Evolutionary conservation across 106 monocot species (phyloP), one percentile per base, ranked within the genome.

Genomic region (Dioscorea alata): DNA sequence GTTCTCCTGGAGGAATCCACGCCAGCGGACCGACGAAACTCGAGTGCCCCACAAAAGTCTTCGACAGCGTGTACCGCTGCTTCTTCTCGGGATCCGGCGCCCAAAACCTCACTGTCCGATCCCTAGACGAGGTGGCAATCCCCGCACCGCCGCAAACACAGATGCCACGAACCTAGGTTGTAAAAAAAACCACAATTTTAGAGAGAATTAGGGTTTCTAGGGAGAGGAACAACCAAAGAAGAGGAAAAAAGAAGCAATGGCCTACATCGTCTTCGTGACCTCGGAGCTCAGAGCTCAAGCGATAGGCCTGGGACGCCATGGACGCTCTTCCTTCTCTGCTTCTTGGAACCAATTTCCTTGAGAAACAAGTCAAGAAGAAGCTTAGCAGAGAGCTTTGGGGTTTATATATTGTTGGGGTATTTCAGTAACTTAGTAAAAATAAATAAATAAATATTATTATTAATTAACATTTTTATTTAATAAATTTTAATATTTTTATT

Each of bases 261-360:
- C 76, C 69, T 82, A 91, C 97, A 50, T 97, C 97, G 77, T 92
- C 97, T 73, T 89, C 89, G 79, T 97, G 97, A 19, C 69, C 97
- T 0, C 74, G 86, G 56, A 92, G 86, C 53, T 87, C 76, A 69
- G 64, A 80, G 84, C 84, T 80, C 21, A 97, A 82, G 22, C 75
- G 80, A 78, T 84, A 97, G 57, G 68, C 35, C 12, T 76, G 74
- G 65, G 69, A 24, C 71, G 79, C 78, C 94, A 94, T 87, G 9
- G 48, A 23, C 60, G 68, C 20, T 42, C 63, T 12, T 6, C 42
- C 28, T 28, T 28, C 28, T 3, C 28, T 28, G 3, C 28, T 28
- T 28, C 28, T 28, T 3, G 3, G 2, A 42, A 42, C 0, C 4
- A 5, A 42, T 42, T 42, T 42, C 10, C 42, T 6, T 42, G 42